Evolutionary conservation across 441 rosid species (phyloP), one percentile per base, ranked within the genome.

Genomic region (Mallotus japonicus): DNA sequence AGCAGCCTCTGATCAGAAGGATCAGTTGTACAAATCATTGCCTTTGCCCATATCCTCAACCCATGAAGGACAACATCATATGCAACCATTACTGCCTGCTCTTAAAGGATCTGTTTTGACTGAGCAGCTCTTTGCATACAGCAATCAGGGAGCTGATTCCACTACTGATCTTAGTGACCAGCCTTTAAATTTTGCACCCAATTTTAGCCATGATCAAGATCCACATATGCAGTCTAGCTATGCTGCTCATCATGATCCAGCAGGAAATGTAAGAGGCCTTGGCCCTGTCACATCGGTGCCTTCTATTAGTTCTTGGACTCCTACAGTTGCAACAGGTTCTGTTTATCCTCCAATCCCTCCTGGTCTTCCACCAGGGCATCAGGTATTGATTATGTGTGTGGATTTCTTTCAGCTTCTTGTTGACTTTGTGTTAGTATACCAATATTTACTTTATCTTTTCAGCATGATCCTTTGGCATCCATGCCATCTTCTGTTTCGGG

Each of bases 131-230:
- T 83, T 85, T 77, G 74, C 80, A 59, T 91, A 83, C 82, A 86
- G 92, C 64, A 88, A 82, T 84, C 97, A 85, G 67, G 74, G 84
- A 55, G 73, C 82, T 60, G 88, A 84, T 81, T 83, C 85, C 63
- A 65, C 82, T 47, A 67, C 69, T 42, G 87, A 81, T 78, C 91
- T 75, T 79, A 83, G 87, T 69, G 87, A 90, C 70, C 94, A 84
- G 76, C 96, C 95, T 77, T 80, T 87, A 85, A 86, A 90, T 66
- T 91, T 93, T 86, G 75, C 88, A 20, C 76, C 90, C 70, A 76
- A 89, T 80, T 86, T 87, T 80, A 85, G 63, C 72, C 80, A 76
- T 75, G 88, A 84, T 70, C 86, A 78, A 69, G 85, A 84, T 71
- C 73, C 81, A 62, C 86, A 79, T 47, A 59, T 79, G 81, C 92